Percentiles rank a stretch among this genome's conserved stretches.
Conservation (phyloP, 2,329 filamentous ascomycete genomes). For the Bipolaris victoriae region DNA sequence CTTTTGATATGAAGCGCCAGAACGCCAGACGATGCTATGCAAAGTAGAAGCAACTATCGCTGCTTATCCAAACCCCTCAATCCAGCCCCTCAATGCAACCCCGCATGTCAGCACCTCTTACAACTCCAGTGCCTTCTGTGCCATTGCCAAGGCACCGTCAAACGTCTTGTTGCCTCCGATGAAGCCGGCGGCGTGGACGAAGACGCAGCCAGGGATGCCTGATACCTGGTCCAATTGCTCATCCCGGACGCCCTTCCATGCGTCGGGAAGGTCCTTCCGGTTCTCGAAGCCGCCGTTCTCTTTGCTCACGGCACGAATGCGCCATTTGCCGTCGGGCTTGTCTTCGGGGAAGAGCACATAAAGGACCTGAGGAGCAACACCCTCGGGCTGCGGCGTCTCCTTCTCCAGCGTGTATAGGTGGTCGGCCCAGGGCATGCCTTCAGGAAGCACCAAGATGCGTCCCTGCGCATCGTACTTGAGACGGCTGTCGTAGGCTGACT, state of each 20-base stretch:
- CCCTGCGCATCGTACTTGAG: slow-evolving; percentile 72
- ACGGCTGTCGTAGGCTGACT: slow-evolving; percentile 74
- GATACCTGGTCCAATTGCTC: slow-evolving; percentile 77
- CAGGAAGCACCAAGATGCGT: slow-evolving; percentile 77
- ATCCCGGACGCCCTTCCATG: slow-evolving; percentile 90
- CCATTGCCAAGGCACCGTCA: slow-evolving; percentile 87
- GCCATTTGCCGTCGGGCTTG: slow-evolving; percentile 80
- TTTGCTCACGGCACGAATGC: slow-evolving; percentile 89
- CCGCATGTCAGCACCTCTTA: slow-evolving; percentile 13
- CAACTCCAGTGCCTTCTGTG: slow-evolving; percentile 69
- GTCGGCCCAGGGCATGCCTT: slow-evolving; percentile 92
- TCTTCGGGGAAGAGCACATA: slow-evolving; percentile 93
- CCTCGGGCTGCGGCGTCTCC: slow-evolving; percentile 50
- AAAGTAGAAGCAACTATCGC: slow-evolving; percentile 26
- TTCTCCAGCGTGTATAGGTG: slow-evolving; percentile 89
- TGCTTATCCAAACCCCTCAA: slow-evolving; percentile 4
- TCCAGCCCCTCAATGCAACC: background rate
- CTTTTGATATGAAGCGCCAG: slow-evolving; percentile 33
- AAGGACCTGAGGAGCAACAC: slow-evolving; percentile 65
- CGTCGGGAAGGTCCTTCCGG: slow-evolving; percentile 86
- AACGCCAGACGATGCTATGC: slow-evolving; percentile 41
- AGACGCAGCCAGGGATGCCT: slow-evolving; percentile 77
- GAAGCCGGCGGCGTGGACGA: slow-evolving; percentile 93
- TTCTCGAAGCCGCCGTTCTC: slow-evolving; percentile 87
- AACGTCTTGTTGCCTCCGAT: slow-evolving; percentile 95